A percentile compares a stretch with the other conserved stretches of the same genome.
Conservation (phyloP, 2,329 filamentous ascomycete species). For the Blumeria graminis region DNA sequence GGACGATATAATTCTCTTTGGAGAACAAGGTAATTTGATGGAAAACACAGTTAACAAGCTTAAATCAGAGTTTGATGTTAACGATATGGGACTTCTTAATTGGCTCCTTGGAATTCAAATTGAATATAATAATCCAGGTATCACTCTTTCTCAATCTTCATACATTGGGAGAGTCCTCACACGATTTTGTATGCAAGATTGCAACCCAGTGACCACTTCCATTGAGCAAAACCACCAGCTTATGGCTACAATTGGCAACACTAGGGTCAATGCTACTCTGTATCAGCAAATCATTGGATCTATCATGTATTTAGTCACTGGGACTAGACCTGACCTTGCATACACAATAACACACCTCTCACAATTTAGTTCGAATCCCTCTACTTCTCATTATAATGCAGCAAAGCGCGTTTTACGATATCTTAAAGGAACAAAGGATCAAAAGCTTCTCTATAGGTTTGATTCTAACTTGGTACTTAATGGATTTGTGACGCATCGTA, state of each 20-base stretch:
- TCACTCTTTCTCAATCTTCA: neutral
- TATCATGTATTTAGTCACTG: neutral
- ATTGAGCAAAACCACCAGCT: neutral
- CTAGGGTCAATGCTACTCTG: neutral
- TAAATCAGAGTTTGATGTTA: neutral
- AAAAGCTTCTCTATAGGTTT: neutral
- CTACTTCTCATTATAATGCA: neutral
- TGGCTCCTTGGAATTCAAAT: neutral
- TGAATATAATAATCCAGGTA: neutral
- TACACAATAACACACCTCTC: neutral
- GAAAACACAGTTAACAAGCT: neutral
- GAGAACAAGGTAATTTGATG: neutral
- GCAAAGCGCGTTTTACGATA: neutral
- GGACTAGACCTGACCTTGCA: neutral
- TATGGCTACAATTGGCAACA: neutral
- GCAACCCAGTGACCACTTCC: neutral
- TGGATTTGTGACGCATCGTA: neutral
- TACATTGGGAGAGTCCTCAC: neutral
- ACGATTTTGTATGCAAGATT: neutral
- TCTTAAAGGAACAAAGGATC: neutral
- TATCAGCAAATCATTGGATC: slow-evolving; percentile 1
- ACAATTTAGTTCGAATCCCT: neutral
- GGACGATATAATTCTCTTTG: neutral
- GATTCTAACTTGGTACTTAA: neutral
- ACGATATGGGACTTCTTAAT: neutral